Base-by-base conservation (phyloP, 2,329 filamentous ascomycete genomes). In the Cytospora chrysosperma region DNA sequence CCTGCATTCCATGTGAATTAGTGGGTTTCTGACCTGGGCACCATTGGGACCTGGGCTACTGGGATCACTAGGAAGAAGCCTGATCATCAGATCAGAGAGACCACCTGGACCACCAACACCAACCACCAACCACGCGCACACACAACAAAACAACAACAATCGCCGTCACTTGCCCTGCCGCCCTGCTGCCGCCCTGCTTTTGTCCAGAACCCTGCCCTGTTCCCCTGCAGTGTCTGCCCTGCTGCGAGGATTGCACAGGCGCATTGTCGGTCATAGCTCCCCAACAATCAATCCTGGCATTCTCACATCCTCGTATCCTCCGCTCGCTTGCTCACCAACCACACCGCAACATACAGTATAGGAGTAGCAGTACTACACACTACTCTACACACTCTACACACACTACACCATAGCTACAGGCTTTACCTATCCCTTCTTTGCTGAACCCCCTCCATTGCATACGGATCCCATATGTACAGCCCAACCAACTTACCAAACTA, bases 191-290 rank as follows among this genome's bases (percentile, higher is more conserved):
- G 43, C 43, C 43, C 43, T 47, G n/a, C 43, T 47, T 15, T 21
- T 21, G n/a, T 24, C 43, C 37, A 40, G 37, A 47, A 19, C 21
- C 43, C 21, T 47, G 43, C n/a, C 43, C 51, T 50, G 21, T 53
- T n/a, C 59, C 17, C 52, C 52, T 28, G 54, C 51, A 34, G 32
- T 34, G 32, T 51, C 28, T 49, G 51, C 51, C 21, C 40, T 50
- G 34, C 51, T 47, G 43, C n/a, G 59, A 61, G 51, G 27, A 55
- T 61, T 53, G 59, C 59, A 61, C 59, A 61, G 59, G 59, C 51
- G 59, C 59, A 55, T 21, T 34, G 59, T 50, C 59, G 59, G 37
- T 49, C 59, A 61, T 61, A 61, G 59, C 59, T 61, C 59, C 50
- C 15, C 50, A 13, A 34, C 59, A 61, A 61, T 34, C 59, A 55